Conservation (phyloP, 192 early-diverging fungal species). For the Fimicolochytrium jonesii region DNA sequence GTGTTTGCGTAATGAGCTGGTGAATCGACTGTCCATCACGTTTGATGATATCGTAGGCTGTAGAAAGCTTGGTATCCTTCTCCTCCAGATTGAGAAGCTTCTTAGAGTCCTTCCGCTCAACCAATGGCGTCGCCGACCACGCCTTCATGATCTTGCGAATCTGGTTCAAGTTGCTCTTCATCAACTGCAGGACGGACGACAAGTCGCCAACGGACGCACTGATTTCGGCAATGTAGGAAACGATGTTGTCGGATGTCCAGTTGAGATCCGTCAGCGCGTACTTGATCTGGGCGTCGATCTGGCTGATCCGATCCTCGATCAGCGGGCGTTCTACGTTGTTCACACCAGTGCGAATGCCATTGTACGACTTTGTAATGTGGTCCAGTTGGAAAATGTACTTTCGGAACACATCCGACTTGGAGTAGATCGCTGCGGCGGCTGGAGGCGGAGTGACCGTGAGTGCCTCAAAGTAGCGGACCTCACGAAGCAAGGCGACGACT, state of each 20-base stretch:
- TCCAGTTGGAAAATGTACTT: conserved; percentile 60
- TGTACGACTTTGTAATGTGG: conserved; percentile 54
- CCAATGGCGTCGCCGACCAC: conserved; percentile 50
- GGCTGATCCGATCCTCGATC: conserved; percentile 45
- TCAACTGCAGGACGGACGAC: conserved; percentile 46
- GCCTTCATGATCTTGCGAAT: conserved; percentile 61
- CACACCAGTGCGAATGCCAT: conserved; percentile 49
- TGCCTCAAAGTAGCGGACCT: conserved; percentile 59
- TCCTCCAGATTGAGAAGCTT: conserved; percentile 63
- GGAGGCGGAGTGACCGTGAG: conserved; percentile 43
- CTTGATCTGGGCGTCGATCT: conserved; percentile 56
- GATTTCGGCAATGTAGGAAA: conserved; percentile 50
- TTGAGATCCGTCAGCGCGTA: conserved; percentile 49
- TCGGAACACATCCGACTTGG: conserved; percentile 55
- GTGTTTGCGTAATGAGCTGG: conserved; percentile 46
- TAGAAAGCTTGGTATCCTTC: conserved; percentile 52
- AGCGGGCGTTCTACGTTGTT: conserved; percentile 58
- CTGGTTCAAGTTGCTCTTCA: conserved; percentile 59
- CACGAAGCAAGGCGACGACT: conserved; percentile 61
- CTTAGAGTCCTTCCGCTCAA: conserved; percentile 60
- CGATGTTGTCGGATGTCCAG: conserved; percentile 53
- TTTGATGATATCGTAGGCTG: conserved; percentile 51
- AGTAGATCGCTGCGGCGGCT: conserved; percentile 49
- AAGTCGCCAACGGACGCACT: conserved; percentile 49
- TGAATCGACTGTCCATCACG: conserved; percentile 50